Conservation (phyloP, 192 early-diverging fungal species). For the Jimgerdemannia flammicorona region DNA sequence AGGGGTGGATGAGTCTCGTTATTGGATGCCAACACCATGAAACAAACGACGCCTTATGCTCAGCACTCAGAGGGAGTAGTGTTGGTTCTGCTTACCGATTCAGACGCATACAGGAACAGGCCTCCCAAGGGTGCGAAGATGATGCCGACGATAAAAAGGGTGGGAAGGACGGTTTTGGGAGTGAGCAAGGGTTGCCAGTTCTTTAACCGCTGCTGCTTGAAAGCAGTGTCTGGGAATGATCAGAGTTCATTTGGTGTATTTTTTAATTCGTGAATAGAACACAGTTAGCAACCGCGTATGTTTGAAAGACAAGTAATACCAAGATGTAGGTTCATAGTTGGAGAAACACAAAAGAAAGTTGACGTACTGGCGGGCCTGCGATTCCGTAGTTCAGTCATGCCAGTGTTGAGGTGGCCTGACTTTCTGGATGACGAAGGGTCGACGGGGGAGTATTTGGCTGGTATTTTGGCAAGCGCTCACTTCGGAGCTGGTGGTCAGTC, state of each 20-base stretch:
- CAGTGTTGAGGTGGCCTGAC: neutral
- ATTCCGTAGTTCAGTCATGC: neutral
- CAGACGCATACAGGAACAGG: conserved; percentile 82
- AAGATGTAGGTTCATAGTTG: too few relatives aligned
- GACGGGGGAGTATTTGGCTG: neutral
- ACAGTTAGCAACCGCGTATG: too few relatives aligned
- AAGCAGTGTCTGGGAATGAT: conserved; percentile 76
- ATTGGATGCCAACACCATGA: conserved; percentile 13
- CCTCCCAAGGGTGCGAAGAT: conserved; percentile 96
- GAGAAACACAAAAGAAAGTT: neutral
- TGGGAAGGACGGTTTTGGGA: conserved; percentile 96
- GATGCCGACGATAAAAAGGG: conserved; percentile 90
- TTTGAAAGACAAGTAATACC: too few relatives aligned
- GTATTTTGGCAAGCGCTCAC: neutral
- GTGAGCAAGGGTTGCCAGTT: conserved; percentile 99
- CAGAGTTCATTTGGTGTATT: too few relatives aligned
- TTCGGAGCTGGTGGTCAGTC: neutral
- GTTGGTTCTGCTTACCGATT: conserved; percentile 49
- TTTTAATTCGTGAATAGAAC: too few relatives aligned
- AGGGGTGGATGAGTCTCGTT: neutral
- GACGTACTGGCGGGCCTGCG: neutral
- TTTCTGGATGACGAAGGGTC: neutral
- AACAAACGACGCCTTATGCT: neutral
- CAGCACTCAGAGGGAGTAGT: neutral
- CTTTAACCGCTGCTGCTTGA: conserved; percentile 98